phyloP scores from a whole-genome alignment of 495 filamentous ascomycete genomes.

The Annulohypoxylon bovei region DNA sequence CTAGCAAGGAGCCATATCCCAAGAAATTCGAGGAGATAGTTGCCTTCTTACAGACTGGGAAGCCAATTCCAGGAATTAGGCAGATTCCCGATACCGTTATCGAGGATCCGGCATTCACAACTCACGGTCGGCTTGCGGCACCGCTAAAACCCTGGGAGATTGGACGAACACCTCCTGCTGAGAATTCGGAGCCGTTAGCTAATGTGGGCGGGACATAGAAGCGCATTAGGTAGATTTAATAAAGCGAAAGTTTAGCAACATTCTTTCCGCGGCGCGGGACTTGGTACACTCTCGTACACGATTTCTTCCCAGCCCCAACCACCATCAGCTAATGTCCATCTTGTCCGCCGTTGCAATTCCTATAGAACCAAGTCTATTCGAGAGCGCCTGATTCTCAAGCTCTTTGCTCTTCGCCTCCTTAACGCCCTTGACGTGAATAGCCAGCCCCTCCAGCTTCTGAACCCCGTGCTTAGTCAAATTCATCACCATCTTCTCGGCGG shows the following conservation, averaged over 20 bases:
- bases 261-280: not conserved
- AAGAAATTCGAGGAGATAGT: slow-evolving; percentile 89
- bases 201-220: not conserved
- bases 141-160: slow-evolving; percentile 84
- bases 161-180: slow-evolving; percentile 8
- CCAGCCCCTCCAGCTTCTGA: slow-evolving; percentile 30
- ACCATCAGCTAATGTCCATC: slow-evolving; percentile 33
- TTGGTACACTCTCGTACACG: not conserved
- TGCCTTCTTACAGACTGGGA: slow-evolving; percentile 83
- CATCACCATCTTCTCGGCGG: slow-evolving; percentile 34
- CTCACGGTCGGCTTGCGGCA: slow-evolving; percentile 60
- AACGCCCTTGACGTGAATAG: slow-evolving; percentile 6
- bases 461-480: slow-evolving; percentile 33
- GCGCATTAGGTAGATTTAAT: slow-evolving; percentile 1
- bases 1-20: slow-evolving; percentile 73
- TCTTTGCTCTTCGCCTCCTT: slow-evolving; percentile 26
- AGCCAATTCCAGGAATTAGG: slow-evolving; percentile 87
- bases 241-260: slow-evolving; percentile 2
- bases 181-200: not conserved
- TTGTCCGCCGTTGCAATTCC: slow-evolving; percentile 9
- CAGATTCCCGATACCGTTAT: slow-evolving; percentile 88
- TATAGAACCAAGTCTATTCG: slow-evolving; percentile 7
- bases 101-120: slow-evolving; percentile 57
- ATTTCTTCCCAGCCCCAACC: not conserved
- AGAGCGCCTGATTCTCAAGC: slow-evolving; percentile 4